Evolutionary conservation across 805 yeast species (phyloP).

Genomic region (Maudiozyma saulgeensis): DNA sequence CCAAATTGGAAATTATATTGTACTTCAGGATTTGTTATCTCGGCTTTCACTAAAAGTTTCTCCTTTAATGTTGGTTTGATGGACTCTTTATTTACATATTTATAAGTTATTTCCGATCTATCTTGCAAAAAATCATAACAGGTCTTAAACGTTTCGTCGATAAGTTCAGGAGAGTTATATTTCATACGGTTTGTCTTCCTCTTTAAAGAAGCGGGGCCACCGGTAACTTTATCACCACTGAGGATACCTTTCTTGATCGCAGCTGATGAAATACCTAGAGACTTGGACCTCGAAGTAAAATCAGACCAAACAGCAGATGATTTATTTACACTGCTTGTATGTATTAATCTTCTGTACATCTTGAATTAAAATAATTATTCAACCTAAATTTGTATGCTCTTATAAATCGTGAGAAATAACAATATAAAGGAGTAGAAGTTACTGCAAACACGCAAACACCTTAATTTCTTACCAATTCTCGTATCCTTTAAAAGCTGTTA

Average conservation of each 20-base stretch:
- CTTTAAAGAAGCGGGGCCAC: conserved; percentile 47
- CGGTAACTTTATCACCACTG: conserved; percentile 24
- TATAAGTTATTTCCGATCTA: conserved; percentile 28
- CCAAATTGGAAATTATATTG: conserved; percentile 49
- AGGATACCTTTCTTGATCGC: conserved; percentile 26
- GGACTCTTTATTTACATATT: neutral
- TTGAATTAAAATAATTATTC: neutral
- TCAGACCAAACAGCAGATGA: conserved; percentile 21
- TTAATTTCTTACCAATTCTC: no score
- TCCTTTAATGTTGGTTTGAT: conserved; percentile 17
- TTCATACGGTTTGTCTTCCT: conserved; percentile 35
- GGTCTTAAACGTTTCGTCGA: conserved; percentile 61
- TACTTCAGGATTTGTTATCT: conserved; percentile 76
- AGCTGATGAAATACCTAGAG: conserved; percentile 23
- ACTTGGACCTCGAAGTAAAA: conserved; percentile 15
- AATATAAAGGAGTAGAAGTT: no score
- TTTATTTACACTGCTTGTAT: conserved; percentile 7
- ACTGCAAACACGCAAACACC: no score
- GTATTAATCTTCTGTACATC: conserved; percentile 20
- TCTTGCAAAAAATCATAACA: conserved; percentile 53
- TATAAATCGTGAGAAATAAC: no score
- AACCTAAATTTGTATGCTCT: no score
- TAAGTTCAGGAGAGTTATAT: conserved; percentile 59
- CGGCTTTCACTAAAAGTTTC: conserved; percentile 47
- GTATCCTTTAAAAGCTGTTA: no score